These are phyloP conservation scores for Akanthomyces dipterigenus DNA, from an alignment of 2,329 filamentous ascomycete species.

Conservation along the genomic window DNA sequence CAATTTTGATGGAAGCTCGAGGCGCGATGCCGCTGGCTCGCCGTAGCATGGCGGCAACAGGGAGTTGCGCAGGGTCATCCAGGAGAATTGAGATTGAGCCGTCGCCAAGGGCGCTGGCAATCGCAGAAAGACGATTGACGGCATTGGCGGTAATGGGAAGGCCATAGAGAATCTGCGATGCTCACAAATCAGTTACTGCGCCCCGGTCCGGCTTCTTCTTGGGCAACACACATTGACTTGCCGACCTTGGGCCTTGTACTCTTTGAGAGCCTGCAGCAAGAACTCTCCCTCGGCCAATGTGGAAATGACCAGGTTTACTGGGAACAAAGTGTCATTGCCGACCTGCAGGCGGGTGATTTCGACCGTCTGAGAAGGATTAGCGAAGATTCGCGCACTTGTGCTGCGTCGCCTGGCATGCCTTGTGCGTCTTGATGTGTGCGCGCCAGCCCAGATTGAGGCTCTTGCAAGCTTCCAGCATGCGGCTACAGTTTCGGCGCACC, in stretches of 20 bases:
- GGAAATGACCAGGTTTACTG: constrained; percentile 61
- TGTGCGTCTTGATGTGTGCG: constrained; percentile 79
- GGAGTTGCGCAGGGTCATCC: constrained; percentile 59
- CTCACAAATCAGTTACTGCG: background rate
- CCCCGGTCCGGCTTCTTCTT: background rate
- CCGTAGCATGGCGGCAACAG: constrained; percentile 36
- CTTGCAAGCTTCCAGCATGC: constrained; percentile 61
- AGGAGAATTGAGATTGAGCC: constrained; percentile 58
- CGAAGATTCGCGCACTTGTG: background rate
- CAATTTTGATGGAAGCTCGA: constrained; percentile 64
- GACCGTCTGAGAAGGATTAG: constrained; percentile 44
- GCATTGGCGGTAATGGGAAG: constrained; percentile 60
- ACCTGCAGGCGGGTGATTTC: constrained; percentile 64
- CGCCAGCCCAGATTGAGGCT: constrained; percentile 59
- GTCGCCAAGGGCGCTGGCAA: constrained; percentile 51
- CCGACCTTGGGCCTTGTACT: constrained; percentile 48
- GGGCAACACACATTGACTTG: constrained; percentile 48
- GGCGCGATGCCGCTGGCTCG: constrained; percentile 39
- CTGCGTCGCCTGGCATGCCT: constrained; percentile 39
- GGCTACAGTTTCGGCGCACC: constrained; percentile 58
- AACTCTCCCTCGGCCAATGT: constrained; percentile 69
- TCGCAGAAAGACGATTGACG: constrained; percentile 49
- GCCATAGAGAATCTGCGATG: constrained; percentile 57
- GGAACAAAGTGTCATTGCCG: constrained; percentile 41
- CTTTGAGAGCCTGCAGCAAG: constrained; percentile 51